These are phyloP conservation scores for Fusarium zealandicum DNA, from an alignment of 2,329 filamentous ascomycete genomes.

Conservation along the genomic window DNA sequence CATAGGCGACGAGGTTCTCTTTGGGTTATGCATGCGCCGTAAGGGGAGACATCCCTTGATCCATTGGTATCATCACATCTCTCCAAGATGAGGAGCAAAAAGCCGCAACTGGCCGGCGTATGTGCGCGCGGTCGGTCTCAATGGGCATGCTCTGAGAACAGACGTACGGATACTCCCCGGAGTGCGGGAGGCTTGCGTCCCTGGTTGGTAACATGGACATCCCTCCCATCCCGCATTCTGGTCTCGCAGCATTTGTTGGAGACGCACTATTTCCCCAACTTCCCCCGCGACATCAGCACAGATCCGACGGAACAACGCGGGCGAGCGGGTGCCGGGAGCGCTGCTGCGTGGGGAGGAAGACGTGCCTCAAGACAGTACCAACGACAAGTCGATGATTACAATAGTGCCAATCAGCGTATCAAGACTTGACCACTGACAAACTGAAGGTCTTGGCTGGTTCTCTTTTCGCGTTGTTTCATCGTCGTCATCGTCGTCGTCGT, in stretches of 20 bases:
- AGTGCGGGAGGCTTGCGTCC: constrained; percentile 22
- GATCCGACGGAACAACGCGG: constrained; percentile 39
- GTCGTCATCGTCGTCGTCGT: not conserved
- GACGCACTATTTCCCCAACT: constrained; percentile 39
- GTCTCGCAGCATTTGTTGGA: constrained; percentile 19
- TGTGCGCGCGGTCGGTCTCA: constrained; percentile 15
- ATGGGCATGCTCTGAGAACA: constrained; percentile 11
- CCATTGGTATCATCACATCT: constrained; percentile 23
- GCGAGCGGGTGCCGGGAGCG: constrained; percentile 38
- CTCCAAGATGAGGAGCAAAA: constrained; percentile 25
- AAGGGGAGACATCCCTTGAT: constrained; percentile 33
- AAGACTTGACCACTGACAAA: not conserved
- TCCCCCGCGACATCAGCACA: constrained; percentile 41
- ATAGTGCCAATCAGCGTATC: not conserved
- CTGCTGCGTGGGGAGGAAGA: constrained; percentile 1
- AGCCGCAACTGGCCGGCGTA: constrained; percentile 35
- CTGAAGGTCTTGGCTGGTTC: not conserved
- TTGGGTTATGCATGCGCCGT: constrained; percentile 3
- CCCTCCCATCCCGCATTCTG: constrained; percentile 28
- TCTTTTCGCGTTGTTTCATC: not conserved
- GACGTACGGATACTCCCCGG: constrained; percentile 28
- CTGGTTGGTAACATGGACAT: constrained; percentile 29
- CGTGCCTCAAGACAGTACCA: constrained; percentile 1
- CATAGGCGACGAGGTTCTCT: constrained; percentile 18
- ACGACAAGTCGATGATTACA: no score